These are phyloP conservation scores for Zopfochytrium polystomum DNA, from an alignment of 371 early-diverging fungal genomes.

Conservation along the genomic window DNA sequence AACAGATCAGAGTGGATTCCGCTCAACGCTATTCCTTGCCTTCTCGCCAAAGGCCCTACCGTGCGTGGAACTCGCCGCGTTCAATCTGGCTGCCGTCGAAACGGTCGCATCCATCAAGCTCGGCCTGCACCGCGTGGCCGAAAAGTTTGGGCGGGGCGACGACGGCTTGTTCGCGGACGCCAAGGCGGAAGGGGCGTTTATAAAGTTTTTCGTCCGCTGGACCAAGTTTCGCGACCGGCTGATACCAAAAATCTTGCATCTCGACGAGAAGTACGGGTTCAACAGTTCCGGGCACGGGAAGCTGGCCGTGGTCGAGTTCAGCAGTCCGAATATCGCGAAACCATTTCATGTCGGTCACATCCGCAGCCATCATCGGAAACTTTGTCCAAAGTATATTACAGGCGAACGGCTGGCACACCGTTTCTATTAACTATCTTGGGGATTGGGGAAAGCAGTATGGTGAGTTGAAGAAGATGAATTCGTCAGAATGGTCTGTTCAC, in stretches of 20 bases:
- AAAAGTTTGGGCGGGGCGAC: not conserved
- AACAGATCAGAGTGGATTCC: not conserved
- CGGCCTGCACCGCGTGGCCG: constrained; percentile 28
- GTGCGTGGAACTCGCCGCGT: constrained; percentile 45
- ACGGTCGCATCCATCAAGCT: constrained; percentile 6
- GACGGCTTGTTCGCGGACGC: constrained; percentile 58
- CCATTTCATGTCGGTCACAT: constrained; percentile 99
- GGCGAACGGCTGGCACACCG: constrained; percentile 83
- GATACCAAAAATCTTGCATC: constrained; percentile 25
- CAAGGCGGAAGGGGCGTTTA: constrained; percentile 73
- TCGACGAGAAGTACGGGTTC: constrained; percentile 28
- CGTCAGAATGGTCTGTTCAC: constrained; percentile 84
- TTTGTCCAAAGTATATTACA: constrained; percentile 83
- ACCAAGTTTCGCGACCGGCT: constrained; percentile 45
- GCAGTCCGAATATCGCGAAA: constrained; percentile 99
- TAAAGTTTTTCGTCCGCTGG: constrained; percentile 79
- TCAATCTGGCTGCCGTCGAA: constrained; percentile 18
- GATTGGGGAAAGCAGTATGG: too few species aligned
- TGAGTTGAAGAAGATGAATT: constrained; percentile 96
- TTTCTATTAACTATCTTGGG: too few species aligned
- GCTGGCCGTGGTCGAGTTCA: constrained; percentile 83
- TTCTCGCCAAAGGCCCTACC: constrained; percentile 36
- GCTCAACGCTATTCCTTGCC: constrained; percentile 32
- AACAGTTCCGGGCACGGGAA: constrained; percentile 45
- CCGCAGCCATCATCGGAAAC: constrained; percentile 97